Evolutionary conservation across 2,329 filamentous ascomycete genomes (phyloP), one percentile per base, ranked within the genome.

Genomic region (Myriosclerotinia curreyana): DNA sequence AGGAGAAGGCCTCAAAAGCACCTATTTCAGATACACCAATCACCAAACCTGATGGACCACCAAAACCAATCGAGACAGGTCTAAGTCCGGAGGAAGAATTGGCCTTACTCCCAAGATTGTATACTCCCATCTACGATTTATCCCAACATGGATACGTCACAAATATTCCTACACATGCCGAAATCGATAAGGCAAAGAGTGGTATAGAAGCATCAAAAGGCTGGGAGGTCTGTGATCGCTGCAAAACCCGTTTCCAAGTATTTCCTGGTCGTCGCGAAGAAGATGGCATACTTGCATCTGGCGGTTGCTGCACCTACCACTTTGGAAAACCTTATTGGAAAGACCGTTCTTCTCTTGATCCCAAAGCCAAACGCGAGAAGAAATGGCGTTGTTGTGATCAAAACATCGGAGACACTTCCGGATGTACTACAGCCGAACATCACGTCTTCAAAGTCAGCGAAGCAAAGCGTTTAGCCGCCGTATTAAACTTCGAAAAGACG

Each of bases 401-500:
- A 74, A 79, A 82, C 1, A 76, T 92, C 2, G 92, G 92, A 9
- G 85, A 90, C 46, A 86, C 87, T 1, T 73, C 81, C 0, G 95
- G 95, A 20, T 99, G 95, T 75, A 87, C 85, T 9, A 86, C 82
- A 22, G 79, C 82, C 17, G 79, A 85, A 6, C 86, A 86, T 20
- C 95, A 99, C 72, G 94, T 98, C 22, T 98, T 92, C 82, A 97
- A 96, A 74, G 85, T 90, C 12, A 86, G 83, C 0, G 88, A 93
- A 65, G 79, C 86, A 1, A 92, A 91, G 68, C 82, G 92, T 28
- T 81, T 99, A 34, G 92, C 92, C 0, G 79, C 87, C 0, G 78
- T 94, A 3, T 82, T 96, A 71, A 92, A 94, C 60, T 99, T 96
- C 74, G 83, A 86, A 64, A 77, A 85, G 66, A 98, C 95, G 0